Conservation (phyloP, 768 basidiomycete species). For the Rhodocollybia butyracea region DNA sequence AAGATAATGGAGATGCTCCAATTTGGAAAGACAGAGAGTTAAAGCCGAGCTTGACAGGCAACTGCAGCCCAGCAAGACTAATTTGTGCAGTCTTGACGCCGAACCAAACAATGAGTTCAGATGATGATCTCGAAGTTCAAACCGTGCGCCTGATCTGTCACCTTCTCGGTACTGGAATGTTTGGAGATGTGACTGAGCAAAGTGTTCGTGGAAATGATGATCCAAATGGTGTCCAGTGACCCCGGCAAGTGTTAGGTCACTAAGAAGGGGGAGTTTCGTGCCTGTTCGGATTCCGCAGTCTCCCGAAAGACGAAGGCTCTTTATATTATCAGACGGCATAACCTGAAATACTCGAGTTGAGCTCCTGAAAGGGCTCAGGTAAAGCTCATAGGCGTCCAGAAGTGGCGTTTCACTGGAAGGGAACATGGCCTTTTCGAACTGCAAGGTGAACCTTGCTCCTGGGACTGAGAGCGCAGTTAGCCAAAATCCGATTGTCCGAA, state of each 20-base stretch:
- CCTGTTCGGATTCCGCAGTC: constrained; percentile 19
- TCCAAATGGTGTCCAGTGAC: constrained; percentile 35
- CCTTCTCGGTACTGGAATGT: constrained; percentile 32
- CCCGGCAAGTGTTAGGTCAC: constrained; percentile 26
- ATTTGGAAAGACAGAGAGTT: constrained; percentile 22
- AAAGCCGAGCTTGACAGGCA: constrained; percentile 27
- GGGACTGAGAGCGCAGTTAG: constrained; percentile 13
- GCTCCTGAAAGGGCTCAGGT: constrained; percentile 22
- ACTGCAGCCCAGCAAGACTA: constrained; percentile 33
- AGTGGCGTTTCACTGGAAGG: constrained; percentile 15
- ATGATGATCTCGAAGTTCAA: constrained; percentile 32
- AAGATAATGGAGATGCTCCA: constrained; percentile 30
- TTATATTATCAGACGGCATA: constrained; percentile 19
- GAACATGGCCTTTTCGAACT: constrained; percentile 37
- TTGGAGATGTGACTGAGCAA: constrained; percentile 26
- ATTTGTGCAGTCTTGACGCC: constrained; percentile 21
- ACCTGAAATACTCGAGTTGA: constrained; percentile 25
- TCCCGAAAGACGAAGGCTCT: constrained; percentile 33
- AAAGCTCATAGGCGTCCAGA: constrained; percentile 29
- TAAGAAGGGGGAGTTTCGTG: constrained; percentile 18
- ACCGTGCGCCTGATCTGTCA: constrained; percentile 24
- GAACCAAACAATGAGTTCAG: constrained; percentile 26
- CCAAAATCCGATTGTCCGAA: neutral
- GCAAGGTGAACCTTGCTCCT: constrained; percentile 17
- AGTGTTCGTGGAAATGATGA: constrained; percentile 20